Evolutionary conservation across 805 yeast genomes (phyloP).

Genomic region (Ogataea methanolica): DNA sequence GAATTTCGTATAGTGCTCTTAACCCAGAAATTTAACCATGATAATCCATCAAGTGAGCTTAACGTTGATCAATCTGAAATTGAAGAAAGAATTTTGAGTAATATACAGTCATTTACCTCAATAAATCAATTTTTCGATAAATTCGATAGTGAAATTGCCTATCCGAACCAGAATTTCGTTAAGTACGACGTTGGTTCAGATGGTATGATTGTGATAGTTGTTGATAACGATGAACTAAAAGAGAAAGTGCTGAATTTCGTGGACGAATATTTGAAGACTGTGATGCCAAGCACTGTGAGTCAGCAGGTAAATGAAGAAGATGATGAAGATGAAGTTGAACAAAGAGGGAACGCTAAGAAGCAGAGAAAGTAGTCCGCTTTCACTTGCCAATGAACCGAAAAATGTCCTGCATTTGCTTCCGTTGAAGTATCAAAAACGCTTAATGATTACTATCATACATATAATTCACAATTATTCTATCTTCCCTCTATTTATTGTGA

Average conservation of each 20-base stretch:
- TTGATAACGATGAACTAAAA: constrained; percentile 36
- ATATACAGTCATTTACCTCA: constrained; percentile 41
- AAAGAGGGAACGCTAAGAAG: constrained; percentile 5
- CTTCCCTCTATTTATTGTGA: too few species aligned
- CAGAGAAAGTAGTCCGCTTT: constrained; percentile 3
- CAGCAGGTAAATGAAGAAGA: constrained; percentile 5
- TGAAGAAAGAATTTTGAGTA: constrained; percentile 44
- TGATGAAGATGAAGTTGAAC: constrained; percentile 8
- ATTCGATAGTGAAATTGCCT: constrained; percentile 47
- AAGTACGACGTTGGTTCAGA: constrained; percentile 60
- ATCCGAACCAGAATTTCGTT: constrained; percentile 50
- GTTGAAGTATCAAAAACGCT: background rate
- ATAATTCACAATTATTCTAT: too few species aligned
- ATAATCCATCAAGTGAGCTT: constrained; percentile 24
- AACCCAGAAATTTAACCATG: constrained; percentile 30
- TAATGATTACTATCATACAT: too few species aligned
- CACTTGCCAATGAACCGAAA: background rate
- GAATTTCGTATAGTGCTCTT: constrained; percentile 43
- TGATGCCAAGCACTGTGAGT: background rate
- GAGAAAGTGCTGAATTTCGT: constrained; percentile 38
- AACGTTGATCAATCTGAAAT: constrained; percentile 31
- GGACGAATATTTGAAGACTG: constrained; percentile 25
- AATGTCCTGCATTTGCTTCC: background rate
- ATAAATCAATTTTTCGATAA: constrained; percentile 48
- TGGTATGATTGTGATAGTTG: constrained; percentile 54